Evolutionary conservation across 2,329 filamentous ascomycete species (phyloP), one percentile per base, ranked within the genome.

Genomic region (Albifimbria verrucaria): DNA sequence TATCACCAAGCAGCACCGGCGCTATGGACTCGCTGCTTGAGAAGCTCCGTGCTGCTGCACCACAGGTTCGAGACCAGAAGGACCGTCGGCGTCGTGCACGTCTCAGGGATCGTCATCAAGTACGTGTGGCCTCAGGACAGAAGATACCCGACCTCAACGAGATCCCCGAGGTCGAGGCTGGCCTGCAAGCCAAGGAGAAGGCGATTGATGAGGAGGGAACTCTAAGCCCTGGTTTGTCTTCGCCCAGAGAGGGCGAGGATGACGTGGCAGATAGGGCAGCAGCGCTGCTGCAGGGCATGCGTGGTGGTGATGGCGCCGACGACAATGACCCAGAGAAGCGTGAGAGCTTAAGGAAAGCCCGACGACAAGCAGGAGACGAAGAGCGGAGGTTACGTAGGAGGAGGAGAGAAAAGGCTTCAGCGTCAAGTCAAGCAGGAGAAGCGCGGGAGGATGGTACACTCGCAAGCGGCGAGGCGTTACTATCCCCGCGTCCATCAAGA

Each of bases 1-100:
- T 80, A 25, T 88, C 87, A 3, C 88, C 90, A 22, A 81, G 82
- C 26, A 87, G 84, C 52, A 91, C 90, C 7, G 94, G 93, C 51
- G 94, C 92, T 50, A 97, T 99, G 92, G 94, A 99, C 73, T 90
- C 89, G 41, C 77, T 99, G 22, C 83, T 99, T 48, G 91, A 97
- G 82, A 97, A 97, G 73, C 77, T 99, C 52, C 88, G 94, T 53
- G 92, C 92, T 52, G 94, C 94, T 1, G 93, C 92, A 52, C 93
- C 94, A 25, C 90, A 96, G 73, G 85, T 90, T 24, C 82, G 90
- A 68, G 92, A 97, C 69, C 89, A 95, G 70, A 84, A 93, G 65
- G 94, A 97, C 70, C 85, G 92, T 62, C 85, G 94, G 57, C 85
- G 93, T 54, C 85, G 93, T 59, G 92, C 92, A 39, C 82, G 93